phyloP scores from a whole-genome alignment of 2,329 filamentous ascomycete species.

The Phaeosphaeriaceae sp. region DNA sequence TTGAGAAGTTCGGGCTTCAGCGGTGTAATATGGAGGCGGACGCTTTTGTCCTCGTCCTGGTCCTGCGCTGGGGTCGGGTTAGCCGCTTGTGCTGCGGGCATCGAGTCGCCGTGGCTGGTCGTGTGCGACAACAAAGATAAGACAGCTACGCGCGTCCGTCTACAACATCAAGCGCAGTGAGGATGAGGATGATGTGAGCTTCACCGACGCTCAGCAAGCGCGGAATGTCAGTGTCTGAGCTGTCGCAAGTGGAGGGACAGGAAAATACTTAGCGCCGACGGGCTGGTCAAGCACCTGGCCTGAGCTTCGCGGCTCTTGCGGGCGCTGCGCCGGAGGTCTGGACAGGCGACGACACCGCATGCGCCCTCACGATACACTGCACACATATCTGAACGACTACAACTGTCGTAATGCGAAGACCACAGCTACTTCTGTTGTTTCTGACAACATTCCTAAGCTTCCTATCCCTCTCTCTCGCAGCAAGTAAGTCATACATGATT shows the following conservation, averaged over 20 bases:
- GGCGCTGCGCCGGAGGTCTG: constrained; percentile 16
- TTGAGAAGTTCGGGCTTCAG: constrained; percentile 77
- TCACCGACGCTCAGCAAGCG: constrained; percentile 18
- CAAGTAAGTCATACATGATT: constrained; percentile 45
- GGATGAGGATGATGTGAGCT: constrained; percentile 8
- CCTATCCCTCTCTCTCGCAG: constrained; percentile 51
- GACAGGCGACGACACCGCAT: constrained; percentile 6
- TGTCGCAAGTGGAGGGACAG: constrained; percentile 24
- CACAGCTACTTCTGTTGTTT: constrained; percentile 27
- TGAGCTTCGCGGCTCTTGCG: constrained; percentile 17
- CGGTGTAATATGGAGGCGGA: constrained; percentile 85
- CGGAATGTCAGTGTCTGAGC: constrained; percentile 13
- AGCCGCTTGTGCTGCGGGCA: constrained; percentile 42
- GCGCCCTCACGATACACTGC: not conserved
- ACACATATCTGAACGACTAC: not conserved
- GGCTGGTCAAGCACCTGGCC: constrained; percentile 17
- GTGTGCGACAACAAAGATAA: constrained; percentile 17
- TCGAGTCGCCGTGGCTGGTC: constrained; percentile 31
- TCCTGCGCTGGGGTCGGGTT: constrained; percentile 24
- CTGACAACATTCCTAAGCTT: constrained; percentile 41
- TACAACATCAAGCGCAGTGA: not conserved
- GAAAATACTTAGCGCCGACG: constrained; percentile 43
- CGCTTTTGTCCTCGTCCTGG: constrained; percentile 30
- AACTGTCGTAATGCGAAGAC: constrained; percentile 29
- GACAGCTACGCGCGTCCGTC: constrained; percentile 6